phyloP scores from a whole-genome alignment of 768 basidiomycete species.

The Dioszegia hungarica region DNA sequence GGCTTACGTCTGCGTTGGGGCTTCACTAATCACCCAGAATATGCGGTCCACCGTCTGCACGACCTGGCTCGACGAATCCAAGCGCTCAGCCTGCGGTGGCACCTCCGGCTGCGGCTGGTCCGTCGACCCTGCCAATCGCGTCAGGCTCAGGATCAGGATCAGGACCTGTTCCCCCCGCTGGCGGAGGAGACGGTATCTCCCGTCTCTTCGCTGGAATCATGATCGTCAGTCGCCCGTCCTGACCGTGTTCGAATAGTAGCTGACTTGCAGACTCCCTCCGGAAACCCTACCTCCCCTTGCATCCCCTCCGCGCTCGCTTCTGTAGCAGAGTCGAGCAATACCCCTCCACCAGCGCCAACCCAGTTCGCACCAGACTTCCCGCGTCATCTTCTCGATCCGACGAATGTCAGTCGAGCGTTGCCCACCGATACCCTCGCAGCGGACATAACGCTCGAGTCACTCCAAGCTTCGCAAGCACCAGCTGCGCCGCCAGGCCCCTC shows the following conservation, averaged over 20 bases:
- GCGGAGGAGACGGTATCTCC: constrained; percentile 24
- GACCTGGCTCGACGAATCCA: not conserved
- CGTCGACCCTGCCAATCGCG: no score
- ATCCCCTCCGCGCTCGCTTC: no score
- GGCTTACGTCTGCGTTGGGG: not conserved
- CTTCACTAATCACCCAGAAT: constrained; percentile 19
- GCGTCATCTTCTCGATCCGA: no score
- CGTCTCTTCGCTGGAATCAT: constrained; percentile 30
- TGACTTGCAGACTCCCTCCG: not conserved
- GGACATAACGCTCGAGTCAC: no score
- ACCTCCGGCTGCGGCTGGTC: not conserved
- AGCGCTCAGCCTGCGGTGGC: not conserved
- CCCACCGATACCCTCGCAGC: no score
- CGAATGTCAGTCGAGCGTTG: no score
- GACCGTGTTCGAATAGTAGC: not conserved
- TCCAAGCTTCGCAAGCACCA: not conserved
- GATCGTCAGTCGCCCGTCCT: constrained; percentile 12
- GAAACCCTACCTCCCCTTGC: not conserved
- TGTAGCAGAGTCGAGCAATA: no score
- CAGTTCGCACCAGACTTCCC: no score
- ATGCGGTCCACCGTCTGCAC: constrained; percentile 29
- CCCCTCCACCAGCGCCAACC: no score
- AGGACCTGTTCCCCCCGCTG: not conserved
- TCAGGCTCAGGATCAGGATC: no score
- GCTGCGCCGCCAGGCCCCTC: not conserved